Evolutionary conservation across 2,329 filamentous ascomycete species (phyloP).

Genomic region (Colletotrichum paranaense): DNA sequence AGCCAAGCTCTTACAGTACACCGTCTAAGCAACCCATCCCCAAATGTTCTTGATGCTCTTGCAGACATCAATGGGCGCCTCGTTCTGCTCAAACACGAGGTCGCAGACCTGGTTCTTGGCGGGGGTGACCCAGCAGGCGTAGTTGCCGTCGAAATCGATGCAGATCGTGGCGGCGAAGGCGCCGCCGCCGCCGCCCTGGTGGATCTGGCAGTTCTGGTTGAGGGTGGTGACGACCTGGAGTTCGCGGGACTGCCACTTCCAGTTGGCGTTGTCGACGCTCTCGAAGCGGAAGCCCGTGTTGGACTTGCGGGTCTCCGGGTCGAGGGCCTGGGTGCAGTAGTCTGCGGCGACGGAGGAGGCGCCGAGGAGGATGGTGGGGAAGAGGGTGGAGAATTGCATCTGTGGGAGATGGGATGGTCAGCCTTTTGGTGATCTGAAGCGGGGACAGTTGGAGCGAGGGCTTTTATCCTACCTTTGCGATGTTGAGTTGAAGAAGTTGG

Average conservation of each 20-base stretch:
- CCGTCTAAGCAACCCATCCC: slow-evolving; percentile 11
- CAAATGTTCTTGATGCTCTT: background rate
- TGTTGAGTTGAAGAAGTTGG: background rate
- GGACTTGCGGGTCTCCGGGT: background rate
- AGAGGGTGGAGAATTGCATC: slow-evolving; percentile 10
- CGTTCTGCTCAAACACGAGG: slow-evolving; percentile 9
- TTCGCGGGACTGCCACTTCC: slow-evolving; percentile 15
- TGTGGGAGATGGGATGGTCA: background rate
- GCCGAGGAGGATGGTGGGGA: background rate
- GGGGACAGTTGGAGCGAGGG: no score
- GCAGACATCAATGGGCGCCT: slow-evolving; percentile 2
- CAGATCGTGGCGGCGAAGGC: slow-evolving; percentile 2
- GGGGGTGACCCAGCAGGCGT: slow-evolving; percentile 7
- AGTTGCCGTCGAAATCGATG: slow-evolving; percentile 13
- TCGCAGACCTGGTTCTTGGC: slow-evolving; percentile 18
- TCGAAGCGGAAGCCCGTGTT: background rate
- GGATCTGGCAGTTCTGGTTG: background rate
- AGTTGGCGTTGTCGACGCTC: background rate
- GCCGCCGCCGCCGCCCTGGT: slow-evolving; percentile 21
- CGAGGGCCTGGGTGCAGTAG: background rate
- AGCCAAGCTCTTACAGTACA: no score
- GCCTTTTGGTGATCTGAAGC: no score
- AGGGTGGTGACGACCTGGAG: slow-evolving; percentile 7
- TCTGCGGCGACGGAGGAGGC: background rate
- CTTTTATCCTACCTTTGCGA: background rate